phyloP scores from a whole-genome alignment of 176 grass and related monocot species.

The Rhynchospora tenuis region DNA sequence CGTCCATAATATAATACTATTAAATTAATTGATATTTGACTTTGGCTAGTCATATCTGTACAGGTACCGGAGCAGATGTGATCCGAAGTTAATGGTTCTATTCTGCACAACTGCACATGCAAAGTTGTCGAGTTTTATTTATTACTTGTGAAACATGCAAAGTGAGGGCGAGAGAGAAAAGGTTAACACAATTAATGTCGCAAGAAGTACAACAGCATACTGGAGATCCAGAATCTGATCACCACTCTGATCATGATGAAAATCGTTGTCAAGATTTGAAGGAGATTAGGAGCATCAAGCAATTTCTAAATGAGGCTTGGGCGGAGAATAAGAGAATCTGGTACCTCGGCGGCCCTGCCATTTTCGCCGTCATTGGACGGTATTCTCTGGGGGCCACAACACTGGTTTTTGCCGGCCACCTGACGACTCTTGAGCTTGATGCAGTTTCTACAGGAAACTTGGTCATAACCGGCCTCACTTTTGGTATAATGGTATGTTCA shows the following conservation, averaged over 20 bases:
- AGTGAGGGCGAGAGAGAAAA: background rate
- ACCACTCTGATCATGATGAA: background rate
- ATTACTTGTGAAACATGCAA: background rate
- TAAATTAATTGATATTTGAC: too few species aligned
- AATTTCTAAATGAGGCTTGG: conserved; percentile 22
- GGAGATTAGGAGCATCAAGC: conserved; percentile 45
- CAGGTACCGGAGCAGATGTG: background rate
- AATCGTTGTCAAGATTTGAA: conserved; percentile 33
- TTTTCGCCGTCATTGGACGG: conserved; percentile 72
- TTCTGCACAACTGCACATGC: background rate
- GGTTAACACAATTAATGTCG: conserved; percentile 7
- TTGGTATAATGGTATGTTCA: conserved; percentile 46
- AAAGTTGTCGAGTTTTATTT: background rate
- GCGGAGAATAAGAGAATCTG: conserved; percentile 66
- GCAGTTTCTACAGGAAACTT: conserved; percentile 72
- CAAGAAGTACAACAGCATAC: background rate
- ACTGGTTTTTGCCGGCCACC: conserved; percentile 61
- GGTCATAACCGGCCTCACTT: conserved; percentile 64
- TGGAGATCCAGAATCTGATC: conserved; percentile 11
- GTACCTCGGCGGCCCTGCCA: conserved; percentile 59
- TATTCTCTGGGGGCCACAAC: conserved; percentile 66
- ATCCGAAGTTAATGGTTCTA: background rate
- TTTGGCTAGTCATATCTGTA: background rate
- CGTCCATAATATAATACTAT: too few species aligned
- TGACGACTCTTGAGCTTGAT: conserved; percentile 75